Evolutionary conservation across 257 asterid species (phyloP).

Genomic region (Catharanthus roseus): DNA sequence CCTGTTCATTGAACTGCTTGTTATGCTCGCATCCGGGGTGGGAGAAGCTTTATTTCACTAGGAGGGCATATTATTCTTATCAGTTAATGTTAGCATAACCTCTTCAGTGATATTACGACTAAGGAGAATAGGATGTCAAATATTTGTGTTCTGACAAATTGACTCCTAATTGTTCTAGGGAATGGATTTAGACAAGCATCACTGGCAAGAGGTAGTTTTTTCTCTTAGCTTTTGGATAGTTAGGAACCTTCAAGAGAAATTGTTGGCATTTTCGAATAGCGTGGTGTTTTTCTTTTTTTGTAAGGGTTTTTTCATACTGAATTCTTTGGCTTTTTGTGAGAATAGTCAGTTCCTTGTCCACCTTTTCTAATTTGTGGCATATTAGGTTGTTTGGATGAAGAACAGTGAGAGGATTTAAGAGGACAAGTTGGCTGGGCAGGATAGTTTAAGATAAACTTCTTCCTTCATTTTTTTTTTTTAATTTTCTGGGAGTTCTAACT

Average conservation of each 20-base stretch:
- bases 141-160: too few relatives aligned
- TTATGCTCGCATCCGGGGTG: too few relatives aligned
- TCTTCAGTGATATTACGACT: too few relatives aligned
- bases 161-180: not conserved
- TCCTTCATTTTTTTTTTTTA: too few relatives aligned
- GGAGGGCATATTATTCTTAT: not conserved
- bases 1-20: too few relatives aligned
- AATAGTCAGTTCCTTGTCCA: not conserved
- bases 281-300: not conserved
- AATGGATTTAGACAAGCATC: not conserved
- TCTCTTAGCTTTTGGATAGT: too few relatives aligned
- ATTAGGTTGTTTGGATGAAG: not conserved
- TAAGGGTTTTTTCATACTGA: too few relatives aligned
- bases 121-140: too few relatives aligned
- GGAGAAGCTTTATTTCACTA: too few relatives aligned
- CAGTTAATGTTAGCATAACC: too few relatives aligned
- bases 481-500: not conserved
- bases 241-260: not conserved
- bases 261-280: not conserved
- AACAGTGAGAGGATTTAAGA: not conserved
- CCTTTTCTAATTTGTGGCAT: not conserved
- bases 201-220: not conserved
- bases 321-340: not conserved
- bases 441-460: not conserved
- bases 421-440: not conserved